These are phyloP conservation scores for Stylonectria norvegica DNA, from an alignment of 2,329 filamentous ascomycete species.

Conservation along the genomic window DNA sequence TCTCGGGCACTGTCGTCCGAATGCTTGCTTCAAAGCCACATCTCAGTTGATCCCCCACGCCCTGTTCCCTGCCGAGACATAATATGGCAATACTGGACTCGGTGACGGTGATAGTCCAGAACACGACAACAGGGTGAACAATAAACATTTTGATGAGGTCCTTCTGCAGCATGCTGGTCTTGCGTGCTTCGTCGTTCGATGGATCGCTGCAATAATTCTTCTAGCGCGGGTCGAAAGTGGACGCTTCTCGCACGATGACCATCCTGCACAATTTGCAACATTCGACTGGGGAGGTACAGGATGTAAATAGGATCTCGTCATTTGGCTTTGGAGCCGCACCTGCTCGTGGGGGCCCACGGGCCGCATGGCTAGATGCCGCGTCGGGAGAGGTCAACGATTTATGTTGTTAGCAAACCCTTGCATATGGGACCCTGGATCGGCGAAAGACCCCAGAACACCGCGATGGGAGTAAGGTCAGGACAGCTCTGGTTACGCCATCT, in stretches of 20 bases:
- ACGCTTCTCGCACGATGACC: slow-evolving; percentile 1
- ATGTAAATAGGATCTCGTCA: slow-evolving; percentile 1
- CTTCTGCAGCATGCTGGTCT: background rate
- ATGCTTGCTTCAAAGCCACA: background rate
- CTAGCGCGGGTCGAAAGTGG: slow-evolving; percentile 3
- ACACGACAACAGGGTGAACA: background rate
- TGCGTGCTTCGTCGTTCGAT: slow-evolving; percentile 9
- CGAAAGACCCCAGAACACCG: slow-evolving; percentile 1
- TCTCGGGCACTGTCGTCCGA: background rate
- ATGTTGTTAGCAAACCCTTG: background rate
- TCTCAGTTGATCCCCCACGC: background rate
- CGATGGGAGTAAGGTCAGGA: background rate
- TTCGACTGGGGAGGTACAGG: background rate
- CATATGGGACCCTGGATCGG: background rate
- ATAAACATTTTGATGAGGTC: slow-evolving; percentile 11
- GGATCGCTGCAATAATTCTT: slow-evolving; percentile 2
- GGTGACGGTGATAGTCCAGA: background rate
- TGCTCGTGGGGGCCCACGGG: slow-evolving; percentile 1
- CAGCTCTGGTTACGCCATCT: slow-evolving; percentile 3
- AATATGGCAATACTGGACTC: background rate
- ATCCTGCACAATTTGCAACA: slow-evolving; percentile 1
- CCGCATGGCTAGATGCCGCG: background rate
- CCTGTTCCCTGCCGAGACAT: background rate
- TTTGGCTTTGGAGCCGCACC: background rate
- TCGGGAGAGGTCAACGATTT: background rate